Base-by-base conservation (phyloP, 2,329 filamentous ascomycete genomes). In the Fusarium sp. region DNA sequence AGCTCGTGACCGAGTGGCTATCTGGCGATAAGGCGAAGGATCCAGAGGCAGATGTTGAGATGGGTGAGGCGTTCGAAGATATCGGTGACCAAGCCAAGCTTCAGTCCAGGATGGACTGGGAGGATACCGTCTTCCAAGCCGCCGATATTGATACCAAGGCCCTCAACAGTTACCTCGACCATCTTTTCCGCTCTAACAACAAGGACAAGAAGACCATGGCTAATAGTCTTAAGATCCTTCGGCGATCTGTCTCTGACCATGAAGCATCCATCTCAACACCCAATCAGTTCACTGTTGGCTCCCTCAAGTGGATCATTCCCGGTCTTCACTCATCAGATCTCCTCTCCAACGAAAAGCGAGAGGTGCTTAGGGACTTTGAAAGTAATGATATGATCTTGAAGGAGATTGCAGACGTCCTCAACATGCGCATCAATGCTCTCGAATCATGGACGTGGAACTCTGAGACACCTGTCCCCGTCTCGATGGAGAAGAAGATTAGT, bases 391-490 rank as follows among this genome's bases (percentile, higher is more conserved):
- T 82, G 32, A 84, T 88, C 13, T 71, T 88, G 16, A 78, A 78
- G 4, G 87, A 89, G 76, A 83, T 89, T 19, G 83, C 85, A 1
- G 86, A 88, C 62, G 86, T 88, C 4, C 81, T 88, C 56, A 88
- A 88, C 69, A 87, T 88, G 83, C 82, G 86, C 19, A 80, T 88
- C 10, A 78, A 83, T 6, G 80, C 82, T 1, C 75, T 88, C 3
- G 78, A 82, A 6, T 79, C 79, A 6, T 88, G 87, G 86, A 80
- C 82, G 0, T 89, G 87, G 87, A 79, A 67, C 35, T 66, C 77
- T 0, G 83, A 83, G 2, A 73, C 80, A 0, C 80, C 81, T 7
- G 81, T 88, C 1, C 76, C 78, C 0, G 75, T 87, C 1, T 80
- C 85, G 69, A 83, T 85, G 76, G 82, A 83, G 19, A 83, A 85